Evolutionary conservation across 768 basidiomycete species (phyloP).

Genomic region (Kondoa malvinella): DNA sequence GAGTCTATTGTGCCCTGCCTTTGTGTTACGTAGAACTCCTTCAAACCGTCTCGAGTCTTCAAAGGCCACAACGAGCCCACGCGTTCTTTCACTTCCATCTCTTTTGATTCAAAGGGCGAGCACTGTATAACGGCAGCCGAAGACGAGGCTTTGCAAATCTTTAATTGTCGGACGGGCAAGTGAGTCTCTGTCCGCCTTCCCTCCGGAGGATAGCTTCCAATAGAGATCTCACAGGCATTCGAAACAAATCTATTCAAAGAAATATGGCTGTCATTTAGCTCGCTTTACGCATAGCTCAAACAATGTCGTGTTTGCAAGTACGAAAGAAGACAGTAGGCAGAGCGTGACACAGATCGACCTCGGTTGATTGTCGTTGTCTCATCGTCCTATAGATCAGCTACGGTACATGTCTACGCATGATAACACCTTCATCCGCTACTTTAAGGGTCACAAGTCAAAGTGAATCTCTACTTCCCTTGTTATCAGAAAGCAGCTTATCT

Average conservation of each 20-base stretch:
- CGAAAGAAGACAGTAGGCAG: conserved; percentile 60
- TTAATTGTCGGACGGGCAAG: conserved; percentile 81
- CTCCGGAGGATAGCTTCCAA: conserved; percentile 1
- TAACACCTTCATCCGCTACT: conserved; percentile 91
- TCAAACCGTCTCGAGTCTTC: conserved; percentile 81
- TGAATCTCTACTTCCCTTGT: conserved; percentile 21
- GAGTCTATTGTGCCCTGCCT: background rate
- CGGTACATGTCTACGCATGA: conserved; percentile 89
- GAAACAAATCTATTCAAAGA: conserved; percentile 75
- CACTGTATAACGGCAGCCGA: conserved; percentile 69
- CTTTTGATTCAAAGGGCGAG: conserved; percentile 82
- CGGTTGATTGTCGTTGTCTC: background rate
- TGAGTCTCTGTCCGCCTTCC: conserved; percentile 41
- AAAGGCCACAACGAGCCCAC: conserved; percentile 54
- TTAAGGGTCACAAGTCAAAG: conserved; percentile 74
- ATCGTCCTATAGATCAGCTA: conserved; percentile 43
- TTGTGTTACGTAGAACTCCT: conserved; percentile 32
- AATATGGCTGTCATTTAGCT: conserved; percentile 88
- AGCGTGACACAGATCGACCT: background rate
- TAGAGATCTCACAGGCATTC: conserved; percentile 36
- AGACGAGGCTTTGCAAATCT: conserved; percentile 81
- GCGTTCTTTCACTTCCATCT: conserved; percentile 57
- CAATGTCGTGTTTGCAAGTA: conserved; percentile 73
- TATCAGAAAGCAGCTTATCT: background rate
- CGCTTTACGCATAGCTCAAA: conserved; percentile 84